Conservation (phyloP, 192 early-diverging fungal genomes). For the Backusella psychrophila region DNA sequence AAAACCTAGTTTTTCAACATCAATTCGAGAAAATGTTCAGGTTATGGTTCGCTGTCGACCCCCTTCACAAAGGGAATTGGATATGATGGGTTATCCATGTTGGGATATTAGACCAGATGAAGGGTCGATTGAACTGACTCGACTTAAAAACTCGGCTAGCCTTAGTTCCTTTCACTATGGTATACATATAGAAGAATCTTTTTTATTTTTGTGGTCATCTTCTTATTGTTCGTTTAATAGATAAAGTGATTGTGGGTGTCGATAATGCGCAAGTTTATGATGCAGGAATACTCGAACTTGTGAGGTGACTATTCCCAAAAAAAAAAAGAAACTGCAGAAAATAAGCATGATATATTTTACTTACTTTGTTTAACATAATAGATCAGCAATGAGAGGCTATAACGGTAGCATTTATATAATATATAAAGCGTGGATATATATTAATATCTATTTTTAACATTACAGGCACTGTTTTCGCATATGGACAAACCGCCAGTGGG, state of each 20-base stretch:
- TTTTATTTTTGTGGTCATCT: neutral
- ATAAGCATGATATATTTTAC: neutral
- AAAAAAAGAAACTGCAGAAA: neutral
- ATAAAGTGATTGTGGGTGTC: constrained; percentile 48
- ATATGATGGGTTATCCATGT: constrained; percentile 35
- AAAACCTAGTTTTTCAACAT: constrained; percentile 8
- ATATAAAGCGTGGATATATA: neutral
- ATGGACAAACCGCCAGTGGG: constrained; percentile 96
- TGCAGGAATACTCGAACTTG: constrained; percentile 29
- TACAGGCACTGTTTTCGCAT: constrained; percentile 67
- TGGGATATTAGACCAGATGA: constrained; percentile 43
- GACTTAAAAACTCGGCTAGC: neutral
- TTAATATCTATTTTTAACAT: neutral
- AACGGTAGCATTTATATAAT: constrained; percentile 60
- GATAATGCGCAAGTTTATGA: constrained; percentile 59
- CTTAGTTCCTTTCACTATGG: constrained; percentile 9
- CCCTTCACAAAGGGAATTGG: constrained; percentile 58
- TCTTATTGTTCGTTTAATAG: constrained; percentile 17
- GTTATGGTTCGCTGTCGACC: constrained; percentile 77
- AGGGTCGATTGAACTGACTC: constrained; percentile 8
- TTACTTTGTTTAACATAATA: neutral
- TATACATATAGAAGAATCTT: neutral
- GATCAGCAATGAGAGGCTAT: constrained; percentile 81
- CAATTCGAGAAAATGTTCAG: constrained; percentile 44
- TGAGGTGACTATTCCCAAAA: constrained; percentile 6